Base-by-base conservation (phyloP, 2,329 filamentous ascomycete species). In the Stagonosporopsis tanaceti region DNA sequence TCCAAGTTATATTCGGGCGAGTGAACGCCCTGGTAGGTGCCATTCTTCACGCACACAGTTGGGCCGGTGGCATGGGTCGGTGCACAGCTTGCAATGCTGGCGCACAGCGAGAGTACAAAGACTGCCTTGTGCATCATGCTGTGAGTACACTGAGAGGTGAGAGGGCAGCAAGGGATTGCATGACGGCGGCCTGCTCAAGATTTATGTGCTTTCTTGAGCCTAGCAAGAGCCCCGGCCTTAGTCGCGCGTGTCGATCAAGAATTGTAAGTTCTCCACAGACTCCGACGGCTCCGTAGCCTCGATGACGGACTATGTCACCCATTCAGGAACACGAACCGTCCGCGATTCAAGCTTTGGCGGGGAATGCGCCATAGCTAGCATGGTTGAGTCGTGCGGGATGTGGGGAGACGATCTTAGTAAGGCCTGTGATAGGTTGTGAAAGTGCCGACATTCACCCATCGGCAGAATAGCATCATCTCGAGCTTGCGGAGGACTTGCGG, bases 1-100 rank as follows among this genome's bases (percentile, higher is more conserved):
- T 81, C 79, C 60, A 81, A 77, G 47, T 80, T 68, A 63, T 80
- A 80, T 35, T 74, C 67, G 12, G 63, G 42, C 6, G 73, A 76
- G 60, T 80, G 66, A 3, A 75, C 41, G 15, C 79, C 79, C 30
- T 67, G 57, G 39, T 78, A 71, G 0, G 79, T 77, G n/a, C 80
- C 80, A 61, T 82, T 82, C 64, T 77, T 78, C 42, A 79, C 61
- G 1, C 60, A 65, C 11, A 69, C 79, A 0, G 66, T 75, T 4
- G 78, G 78, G 5, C 58, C 63, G 40, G 53, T 17, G 14, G 40
- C 22, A 20, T 54, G 41, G 28, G 51, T 57, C 15, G 47, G 44
- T 30, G 59, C 61, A 45, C 50, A 53, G 35, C 42, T 57, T 17
- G 47, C 61, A 22, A 68, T 44, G 44, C 60, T 54, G 44, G 62